These are phyloP conservation scores for Naganishia albida DNA, from an alignment of 1,284 basidiomycete species.

Conservation along the genomic window DNA sequence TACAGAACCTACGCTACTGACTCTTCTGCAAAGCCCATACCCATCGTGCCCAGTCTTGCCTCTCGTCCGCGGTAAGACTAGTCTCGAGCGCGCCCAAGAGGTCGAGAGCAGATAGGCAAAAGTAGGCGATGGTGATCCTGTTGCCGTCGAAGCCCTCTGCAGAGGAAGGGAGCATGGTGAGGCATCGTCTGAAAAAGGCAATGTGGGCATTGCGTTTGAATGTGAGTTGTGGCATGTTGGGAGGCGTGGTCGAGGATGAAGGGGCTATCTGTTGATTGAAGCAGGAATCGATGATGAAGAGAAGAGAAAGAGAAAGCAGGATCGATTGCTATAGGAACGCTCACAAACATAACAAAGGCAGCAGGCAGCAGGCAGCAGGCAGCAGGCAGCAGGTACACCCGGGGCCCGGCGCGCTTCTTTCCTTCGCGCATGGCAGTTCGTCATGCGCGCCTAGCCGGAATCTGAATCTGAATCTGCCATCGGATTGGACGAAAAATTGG, in stretches of 20 bases:
- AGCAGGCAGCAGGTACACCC: not conserved
- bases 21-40: constrained; percentile 78
- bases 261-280: no score
- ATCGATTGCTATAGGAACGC: no score
- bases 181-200: constrained; percentile 49
- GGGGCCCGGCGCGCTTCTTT: no score
- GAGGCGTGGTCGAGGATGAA: not conserved
- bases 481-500: no score
- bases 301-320: no score
- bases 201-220: constrained; percentile 53
- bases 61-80: constrained; percentile 7
- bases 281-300: no score
- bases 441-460: no score
- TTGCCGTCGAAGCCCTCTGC: constrained; percentile 51
- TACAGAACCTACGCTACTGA: constrained; percentile 36
- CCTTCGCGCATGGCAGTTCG: no score
- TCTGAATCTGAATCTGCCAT: no score
- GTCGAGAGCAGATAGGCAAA: constrained; percentile 76
- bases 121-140: constrained; percentile 80
- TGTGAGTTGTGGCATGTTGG: constrained; percentile 39
- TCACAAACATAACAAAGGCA: not conserved
- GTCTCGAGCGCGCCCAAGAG: constrained; percentile 62
- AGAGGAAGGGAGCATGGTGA: constrained; percentile 46
- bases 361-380: not conserved
- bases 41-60: constrained; percentile 68